Percentiles rank a stretch among this genome's conserved stretches.
Evolutionary conservation across 2,329 filamentous ascomycete species (phyloP).

Genomic region (Myotisia sp.): DNA sequence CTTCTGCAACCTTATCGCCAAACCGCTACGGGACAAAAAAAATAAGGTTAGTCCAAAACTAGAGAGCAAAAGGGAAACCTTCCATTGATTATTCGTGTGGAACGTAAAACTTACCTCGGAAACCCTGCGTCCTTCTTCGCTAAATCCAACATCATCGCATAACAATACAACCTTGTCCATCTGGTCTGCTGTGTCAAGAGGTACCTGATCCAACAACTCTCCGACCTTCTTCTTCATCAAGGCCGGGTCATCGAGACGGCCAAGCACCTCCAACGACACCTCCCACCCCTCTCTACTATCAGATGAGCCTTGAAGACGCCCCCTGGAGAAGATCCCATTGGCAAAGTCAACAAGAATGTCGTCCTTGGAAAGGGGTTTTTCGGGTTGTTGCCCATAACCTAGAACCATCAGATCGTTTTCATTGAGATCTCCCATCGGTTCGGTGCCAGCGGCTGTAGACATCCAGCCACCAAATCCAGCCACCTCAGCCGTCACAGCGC

Average conservation of each 20-base stretch:
- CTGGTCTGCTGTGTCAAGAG: constrained; percentile 52
- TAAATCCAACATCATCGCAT: constrained; percentile 63
- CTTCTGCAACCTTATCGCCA: constrained; percentile 59
- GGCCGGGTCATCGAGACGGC: constrained; percentile 59
- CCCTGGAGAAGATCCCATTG: constrained; percentile 38
- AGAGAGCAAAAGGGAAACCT: too few relatives aligned
- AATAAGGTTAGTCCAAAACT: constrained; percentile 7
- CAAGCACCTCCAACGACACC: constrained; percentile 67
- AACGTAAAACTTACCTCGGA: constrained; percentile 58
- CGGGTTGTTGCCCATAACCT: constrained; percentile 48
- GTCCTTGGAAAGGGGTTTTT: constrained; percentile 58
- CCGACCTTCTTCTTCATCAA: constrained; percentile 61
- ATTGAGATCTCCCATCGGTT: constrained; percentile 54
- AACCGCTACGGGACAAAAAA: constrained; percentile 47
- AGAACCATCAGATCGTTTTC: constrained; percentile 75
- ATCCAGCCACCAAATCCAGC: constrained; percentile 77
- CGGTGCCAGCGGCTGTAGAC: constrained; percentile 42
- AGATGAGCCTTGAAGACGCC: constrained; percentile 21
- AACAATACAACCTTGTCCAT: constrained; percentile 72
- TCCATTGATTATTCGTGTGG: too few relatives aligned
- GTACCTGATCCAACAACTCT: constrained; percentile 58
- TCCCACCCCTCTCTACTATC: constrained; percentile 65
- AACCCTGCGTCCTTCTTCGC: constrained; percentile 62
- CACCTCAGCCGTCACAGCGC: constrained; percentile 66
- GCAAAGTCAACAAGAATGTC: constrained; percentile 66